A percentile compares a stretch with the other conserved stretches of the same genome.
Evolutionary conservation across 2,329 filamentous ascomycete genomes (phyloP).

Genomic region (Stagonosporopsis tanaceti): DNA sequence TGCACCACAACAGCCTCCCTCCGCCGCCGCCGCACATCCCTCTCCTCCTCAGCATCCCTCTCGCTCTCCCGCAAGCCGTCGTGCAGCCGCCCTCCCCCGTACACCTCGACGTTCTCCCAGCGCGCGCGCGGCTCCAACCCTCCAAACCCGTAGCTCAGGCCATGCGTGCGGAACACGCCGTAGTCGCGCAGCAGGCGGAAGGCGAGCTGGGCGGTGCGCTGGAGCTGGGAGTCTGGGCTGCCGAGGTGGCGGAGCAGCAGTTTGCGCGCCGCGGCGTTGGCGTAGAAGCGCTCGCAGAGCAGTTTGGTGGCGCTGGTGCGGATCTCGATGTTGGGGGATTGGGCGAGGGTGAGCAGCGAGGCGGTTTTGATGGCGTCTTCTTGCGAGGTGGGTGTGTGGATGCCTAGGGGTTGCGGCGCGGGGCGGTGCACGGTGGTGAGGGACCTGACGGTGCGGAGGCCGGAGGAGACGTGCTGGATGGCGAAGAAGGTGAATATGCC

Average conservation of each 20-base stretch:
- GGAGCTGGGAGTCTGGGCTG: conserved; percentile 26
- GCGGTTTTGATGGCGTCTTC: conserved; percentile 59
- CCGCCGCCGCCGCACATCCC: conserved; percentile 75
- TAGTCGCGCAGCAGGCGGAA: conserved; percentile 39
- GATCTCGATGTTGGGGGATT: conserved; percentile 54
- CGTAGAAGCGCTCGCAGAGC: conserved; percentile 48
- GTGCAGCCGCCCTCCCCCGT: background rate
- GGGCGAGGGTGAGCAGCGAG: conserved; percentile 52
- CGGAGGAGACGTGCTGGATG: conserved; percentile 61
- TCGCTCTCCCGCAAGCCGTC: conserved; percentile 34
- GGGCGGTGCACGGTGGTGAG: conserved; percentile 73
- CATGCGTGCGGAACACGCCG: conserved; percentile 14
- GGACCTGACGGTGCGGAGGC: conserved; percentile 68
- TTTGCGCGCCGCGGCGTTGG: conserved; percentile 25
- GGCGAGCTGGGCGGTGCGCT: conserved; percentile 35
- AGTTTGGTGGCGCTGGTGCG: conserved; percentile 50
- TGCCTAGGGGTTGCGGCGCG: conserved; percentile 5
- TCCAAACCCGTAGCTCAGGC: conserved; percentile 1
- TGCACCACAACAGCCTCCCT: conserved; percentile 91
- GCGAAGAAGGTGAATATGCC: conserved; percentile 66
- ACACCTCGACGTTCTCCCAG: conserved; percentile 5
- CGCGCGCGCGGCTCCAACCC: conserved; percentile 5
- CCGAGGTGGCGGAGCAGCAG: conserved; percentile 38
- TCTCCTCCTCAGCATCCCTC: conserved; percentile 65
- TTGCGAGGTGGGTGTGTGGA: conserved; percentile 68